A percentile compares a stretch with the other conserved stretches of the same genome.
Conservation (phyloP, 352 stramenopile species). For the Phytopythium litorale region DNA sequence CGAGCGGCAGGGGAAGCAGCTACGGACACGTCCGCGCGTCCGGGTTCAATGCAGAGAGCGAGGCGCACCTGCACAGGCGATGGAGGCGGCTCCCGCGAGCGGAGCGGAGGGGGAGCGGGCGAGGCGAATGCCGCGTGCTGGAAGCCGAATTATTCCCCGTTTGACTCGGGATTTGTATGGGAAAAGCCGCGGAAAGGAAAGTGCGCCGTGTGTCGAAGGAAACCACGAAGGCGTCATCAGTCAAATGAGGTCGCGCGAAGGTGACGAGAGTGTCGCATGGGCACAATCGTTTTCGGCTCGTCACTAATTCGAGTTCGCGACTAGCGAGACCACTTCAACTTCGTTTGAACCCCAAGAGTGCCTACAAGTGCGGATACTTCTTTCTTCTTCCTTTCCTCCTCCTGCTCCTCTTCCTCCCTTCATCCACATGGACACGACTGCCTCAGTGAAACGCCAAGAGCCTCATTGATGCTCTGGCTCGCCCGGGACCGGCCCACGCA, state of each 20-base stretch:
- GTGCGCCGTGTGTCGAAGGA: not conserved
- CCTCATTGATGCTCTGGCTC: not conserved
- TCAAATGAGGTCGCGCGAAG: not conserved
- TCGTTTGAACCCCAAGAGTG: not conserved
- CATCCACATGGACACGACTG: too few species aligned
- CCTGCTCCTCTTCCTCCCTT: too few species aligned
- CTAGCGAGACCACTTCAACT: not conserved
- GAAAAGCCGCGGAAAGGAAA: not conserved
- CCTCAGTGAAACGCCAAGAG: too few species aligned
- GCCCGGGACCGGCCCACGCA: constrained; percentile 4
- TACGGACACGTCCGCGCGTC: not conserved
- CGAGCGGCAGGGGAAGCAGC: not conserved
- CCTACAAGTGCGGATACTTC: not conserved
- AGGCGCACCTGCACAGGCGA: not conserved
- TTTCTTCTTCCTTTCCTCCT: not conserved
- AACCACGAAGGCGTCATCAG: not conserved
- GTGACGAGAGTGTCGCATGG: not conserved
- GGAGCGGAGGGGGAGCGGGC: not conserved
- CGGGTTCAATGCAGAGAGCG: not conserved
- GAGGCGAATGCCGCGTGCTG: not conserved
- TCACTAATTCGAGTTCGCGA: constrained; percentile 1
- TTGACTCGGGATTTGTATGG: not conserved
- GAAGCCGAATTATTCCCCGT: not conserved
- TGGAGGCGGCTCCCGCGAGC: too few species aligned
- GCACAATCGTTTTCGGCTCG: not conserved